Base-by-base conservation (phyloP, 192 early-diverging fungal species). In the Podila verticillata region DNA sequence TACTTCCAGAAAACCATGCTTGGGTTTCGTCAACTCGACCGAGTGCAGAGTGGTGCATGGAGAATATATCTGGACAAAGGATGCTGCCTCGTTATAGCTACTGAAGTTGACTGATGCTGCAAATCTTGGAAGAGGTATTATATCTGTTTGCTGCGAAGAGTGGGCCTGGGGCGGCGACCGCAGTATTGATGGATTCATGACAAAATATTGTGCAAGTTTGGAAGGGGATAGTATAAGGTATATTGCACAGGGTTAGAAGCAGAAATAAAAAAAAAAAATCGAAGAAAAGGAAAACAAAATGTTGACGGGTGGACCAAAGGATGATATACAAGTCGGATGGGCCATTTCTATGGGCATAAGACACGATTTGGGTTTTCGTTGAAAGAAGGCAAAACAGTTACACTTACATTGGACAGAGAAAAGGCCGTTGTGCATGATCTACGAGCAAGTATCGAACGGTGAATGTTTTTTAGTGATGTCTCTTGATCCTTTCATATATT, bases 21-120 rank as follows among this genome's bases (percentile, higher is more conserved):
- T 59, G 28, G 39, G 6, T 1, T 17, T 7, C 3, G 13, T 31
- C 7, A 39, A 2, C 17, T 66, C 48, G 0, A 74, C 24, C 12
- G 60, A 63, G 5, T 36, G 57, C 58, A 71, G 57, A 19, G 63
- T 47, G 1, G 74, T 73, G 15, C 51, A n/a, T 32, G 72, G 49
- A 15, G 72, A 78, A 20, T 78, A 71, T 5, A 61, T 26, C 15
- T 78, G 20, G 9, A 78, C 68, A 47, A 78, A 78, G 13, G 47
- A 66, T 26, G 71, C 20, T 0, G 68, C 75, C 29, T 78, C 75
- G 9, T 39, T 60, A 35, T 71, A 71, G 36, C 68, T 65, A 28
- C 61, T 29, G n/a, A 73, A 66, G 10, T 10, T 44, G 15, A 20
- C 10, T 5, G 61, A 15, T 22, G 35, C 19, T 19, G 13, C 28